Percentiles rank a stretch among this genome's conserved stretches.
Evolutionary conservation across 73 alveolate species (phyloP).

Genomic region (Durusdinium trenchii): DNA sequence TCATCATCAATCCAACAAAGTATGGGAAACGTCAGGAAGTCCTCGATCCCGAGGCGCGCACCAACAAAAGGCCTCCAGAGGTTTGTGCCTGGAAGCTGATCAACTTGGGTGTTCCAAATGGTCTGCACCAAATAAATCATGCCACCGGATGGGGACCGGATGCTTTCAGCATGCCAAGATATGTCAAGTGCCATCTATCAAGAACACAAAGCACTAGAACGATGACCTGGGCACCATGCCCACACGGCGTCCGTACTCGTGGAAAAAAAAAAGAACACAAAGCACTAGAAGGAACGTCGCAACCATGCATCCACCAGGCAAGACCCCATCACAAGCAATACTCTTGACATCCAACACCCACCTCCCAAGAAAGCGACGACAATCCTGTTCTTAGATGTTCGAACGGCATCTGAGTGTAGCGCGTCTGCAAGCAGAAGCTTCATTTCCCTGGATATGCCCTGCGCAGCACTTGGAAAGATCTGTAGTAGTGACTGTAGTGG

Average conservation of each 20-base stretch:
- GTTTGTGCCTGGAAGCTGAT: constrained; percentile 15
- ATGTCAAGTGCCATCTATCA: neutral
- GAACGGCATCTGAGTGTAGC: neutral
- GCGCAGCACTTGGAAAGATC: neutral
- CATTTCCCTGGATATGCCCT: constrained; percentile 52
- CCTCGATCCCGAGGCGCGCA: neutral
- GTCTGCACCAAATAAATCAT: neutral
- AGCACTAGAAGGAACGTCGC: neutral
- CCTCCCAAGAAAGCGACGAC: too few relatives aligned
- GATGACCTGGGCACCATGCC: too few relatives aligned
- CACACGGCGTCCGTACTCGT: too few relatives aligned
- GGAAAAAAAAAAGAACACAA: too few relatives aligned
- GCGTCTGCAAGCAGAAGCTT: constrained; percentile 37
- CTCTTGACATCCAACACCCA: neutral
- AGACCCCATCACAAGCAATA: neutral
- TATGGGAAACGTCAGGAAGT: too few relatives aligned
- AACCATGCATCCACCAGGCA: neutral
- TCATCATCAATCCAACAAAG: too few relatives aligned
- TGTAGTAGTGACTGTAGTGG: neutral
- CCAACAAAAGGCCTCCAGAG: constrained; percentile 49
- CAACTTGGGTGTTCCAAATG: neutral
- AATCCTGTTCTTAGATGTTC: too few relatives aligned
- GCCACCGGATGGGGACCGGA: neutral
- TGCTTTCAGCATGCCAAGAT: neutral
- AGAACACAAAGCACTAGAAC: neutral